Base-by-base conservation (phyloP, 768 basidiomycete species). In the Mycena sanguinolenta region DNA sequence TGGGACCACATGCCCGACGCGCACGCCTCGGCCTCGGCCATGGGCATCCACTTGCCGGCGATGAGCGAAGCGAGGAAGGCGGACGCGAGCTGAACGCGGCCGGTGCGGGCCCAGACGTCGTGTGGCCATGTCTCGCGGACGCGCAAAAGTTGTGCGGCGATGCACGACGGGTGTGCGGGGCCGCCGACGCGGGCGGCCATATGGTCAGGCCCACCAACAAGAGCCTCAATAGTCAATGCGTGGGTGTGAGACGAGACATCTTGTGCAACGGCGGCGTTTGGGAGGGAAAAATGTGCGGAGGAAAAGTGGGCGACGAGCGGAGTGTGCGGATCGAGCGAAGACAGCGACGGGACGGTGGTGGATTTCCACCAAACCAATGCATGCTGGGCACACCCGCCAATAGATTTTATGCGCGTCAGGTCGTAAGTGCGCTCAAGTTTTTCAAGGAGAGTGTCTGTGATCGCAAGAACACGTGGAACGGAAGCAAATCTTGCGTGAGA, bases 331-430 rank as follows among this genome's bases (percentile, higher is more conserved):
- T 94, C 92, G 58, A 95, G 83, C 21, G 90, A 87, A 27, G 92
- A 92, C 62, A 95, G 84, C 10, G 90, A 90, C 17, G 91, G 89
- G 16, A 93, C 87, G 13, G 93, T 87, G 10, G 90, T 91, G 1
- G 92, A 90, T 81, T 93, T 94, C 93, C 94, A 95, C 92, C 93
- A 95, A 46, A 95, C 94, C 23, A 94, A 84, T 4, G 93, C 92
- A 77, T 92, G 90, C 90, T 94, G 94, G 1, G 95, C 92, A 73
- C 91, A 84, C 39, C 95, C 95, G 12, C 92, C 92, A 70, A 95
- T 90, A 0, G 90, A 87, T 78, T 89, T 91, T 74, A 95, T 90
- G 76, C 90, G 86, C 28, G 87, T 81, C 50, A 95, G 73, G 77
- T 95, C 93, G 74, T 91, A 87, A 74, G 86, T 91, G 80, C 88